Evolutionary conservation across 345 rosid genomes (phyloP).

Genomic region (Eutrema yunnanense): DNA sequence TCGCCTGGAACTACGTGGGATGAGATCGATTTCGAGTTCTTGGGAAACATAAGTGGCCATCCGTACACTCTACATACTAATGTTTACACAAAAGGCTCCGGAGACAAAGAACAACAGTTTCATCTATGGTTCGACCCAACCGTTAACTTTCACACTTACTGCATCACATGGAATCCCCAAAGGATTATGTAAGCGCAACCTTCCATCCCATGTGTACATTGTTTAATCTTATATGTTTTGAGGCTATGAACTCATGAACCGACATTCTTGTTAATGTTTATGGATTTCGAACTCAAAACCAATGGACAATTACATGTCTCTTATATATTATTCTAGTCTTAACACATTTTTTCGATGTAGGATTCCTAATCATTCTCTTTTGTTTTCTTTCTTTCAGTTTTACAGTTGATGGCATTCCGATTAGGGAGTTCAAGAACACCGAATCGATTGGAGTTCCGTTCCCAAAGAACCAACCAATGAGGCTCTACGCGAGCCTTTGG

Average conservation of each 20-base stretch:
- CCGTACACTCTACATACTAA: conserved; percentile 37
- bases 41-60: conserved; percentile 40
- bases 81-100: conserved; percentile 31
- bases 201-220: not conserved
- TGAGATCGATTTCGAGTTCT: conserved; percentile 43
- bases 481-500: conserved; percentile 53
- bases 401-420: conserved; percentile 55
- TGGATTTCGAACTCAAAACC: not conserved
- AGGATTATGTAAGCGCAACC: conserved; percentile 27
- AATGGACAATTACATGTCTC: not conserved
- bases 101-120: conserved; percentile 42
- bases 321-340: not conserved
- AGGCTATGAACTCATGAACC: not conserved
- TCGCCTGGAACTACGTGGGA: conserved; percentile 32
- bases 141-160: conserved; percentile 31
- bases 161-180: conserved; percentile 38
- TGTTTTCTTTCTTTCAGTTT: conserved; percentile 30
- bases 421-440: conserved; percentile 73
- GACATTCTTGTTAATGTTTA: not conserved
- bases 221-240: not conserved
- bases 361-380: not conserved
- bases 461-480: conserved; percentile 60
- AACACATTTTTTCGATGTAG: not conserved
- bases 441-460: conserved; percentile 51
- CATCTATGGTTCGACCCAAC: conserved; percentile 41